These are phyloP conservation scores for Carallia pectinifolia DNA, from an alignment of 345 rosid genomes.

Conservation along the genomic window DNA sequence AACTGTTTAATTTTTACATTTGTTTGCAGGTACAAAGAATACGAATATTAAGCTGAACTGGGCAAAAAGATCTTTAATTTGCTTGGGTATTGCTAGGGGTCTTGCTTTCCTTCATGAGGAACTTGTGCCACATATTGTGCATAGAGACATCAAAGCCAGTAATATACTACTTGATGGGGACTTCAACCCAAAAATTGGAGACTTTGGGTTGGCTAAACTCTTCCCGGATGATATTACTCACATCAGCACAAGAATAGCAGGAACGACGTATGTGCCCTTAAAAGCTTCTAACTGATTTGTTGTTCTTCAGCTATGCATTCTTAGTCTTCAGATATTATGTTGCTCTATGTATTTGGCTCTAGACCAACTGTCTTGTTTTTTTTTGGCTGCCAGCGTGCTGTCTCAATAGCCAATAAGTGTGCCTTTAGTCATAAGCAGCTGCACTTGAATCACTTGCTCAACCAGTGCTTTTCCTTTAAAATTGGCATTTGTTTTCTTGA, in stretches of 20 bases:
- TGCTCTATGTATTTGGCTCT: neutral
- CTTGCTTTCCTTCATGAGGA: constrained; percentile 90
- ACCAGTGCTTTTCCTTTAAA: too few relatives aligned
- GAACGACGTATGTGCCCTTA: constrained; percentile 69
- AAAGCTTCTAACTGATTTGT: constrained; percentile 8
- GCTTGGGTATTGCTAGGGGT: constrained; percentile 79
- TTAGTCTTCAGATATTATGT: neutral
- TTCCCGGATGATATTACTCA: constrained; percentile 94
- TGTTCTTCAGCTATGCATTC: neutral
- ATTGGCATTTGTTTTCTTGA: too few relatives aligned
- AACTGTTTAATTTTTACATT: constrained; percentile 2
- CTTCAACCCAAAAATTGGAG: constrained; percentile 87
- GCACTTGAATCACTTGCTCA: neutral
- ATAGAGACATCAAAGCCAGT: constrained; percentile 94
- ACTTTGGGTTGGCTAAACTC: constrained; percentile 95
- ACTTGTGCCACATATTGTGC: constrained; percentile 76
- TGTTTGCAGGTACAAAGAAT: constrained; percentile 45
- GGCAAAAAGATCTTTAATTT: constrained; percentile 73
- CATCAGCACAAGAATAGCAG: constrained; percentile 89
- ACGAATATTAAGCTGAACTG: constrained; percentile 55
- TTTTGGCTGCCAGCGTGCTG: too few relatives aligned
- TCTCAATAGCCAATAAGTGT: neutral
- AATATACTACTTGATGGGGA: constrained; percentile 81
- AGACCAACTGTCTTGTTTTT: neutral
- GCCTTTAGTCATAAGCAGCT: neutral